Base-by-base conservation (phyloP, 148 eudicot species). In the Fallopia convolvulus region DNA sequence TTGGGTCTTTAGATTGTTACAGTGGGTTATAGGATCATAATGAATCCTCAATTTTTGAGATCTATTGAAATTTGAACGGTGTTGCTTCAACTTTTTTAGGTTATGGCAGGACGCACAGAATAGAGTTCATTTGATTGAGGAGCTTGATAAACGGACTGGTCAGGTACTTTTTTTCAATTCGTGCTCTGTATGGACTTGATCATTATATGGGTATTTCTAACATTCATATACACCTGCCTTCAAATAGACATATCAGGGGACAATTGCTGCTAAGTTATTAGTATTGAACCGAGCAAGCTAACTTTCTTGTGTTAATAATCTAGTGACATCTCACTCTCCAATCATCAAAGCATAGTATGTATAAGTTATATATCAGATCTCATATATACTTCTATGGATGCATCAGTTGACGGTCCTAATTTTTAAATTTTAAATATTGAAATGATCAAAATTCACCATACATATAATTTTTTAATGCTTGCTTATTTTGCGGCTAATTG, bases 101-200 rank as follows among this genome's bases (percentile, higher is more conserved):
- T 81, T 93, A 82, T 93, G 98, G 98, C 96, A 88, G 80, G 96
- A 91, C 36, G 91, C 97, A 5, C 86, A 88, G 83, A 87, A 80
- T 80, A 80, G 97, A 80, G 95, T 89, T 76, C 82, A 86, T 83
- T 48, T 92, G 23, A 84, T 85, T 53, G 78, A 84, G 76, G 93
- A 91, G 82, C 93, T 93, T 21, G 98, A 93, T 80, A 83, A 68
- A 77, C 87, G 84, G 84, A 88, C 83, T 79, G 90, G 84, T 63
- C 88, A 91, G 96, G 98, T 90, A 82, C 15, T 30, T 21, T 66
- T 18, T 74, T 74, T 56, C 53, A 18, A 26, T 33, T 63, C 60
- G 15, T 44, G n/a, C 6, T 3, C 18, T 36, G 6, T 74, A 55
- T 55, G 50, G 17, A n/a, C 23, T 2, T 55, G 23, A 55, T 55